Evolutionary conservation across 352 stramenopile genomes (phyloP).

Genomic region (Pythium folliculosum): DNA sequence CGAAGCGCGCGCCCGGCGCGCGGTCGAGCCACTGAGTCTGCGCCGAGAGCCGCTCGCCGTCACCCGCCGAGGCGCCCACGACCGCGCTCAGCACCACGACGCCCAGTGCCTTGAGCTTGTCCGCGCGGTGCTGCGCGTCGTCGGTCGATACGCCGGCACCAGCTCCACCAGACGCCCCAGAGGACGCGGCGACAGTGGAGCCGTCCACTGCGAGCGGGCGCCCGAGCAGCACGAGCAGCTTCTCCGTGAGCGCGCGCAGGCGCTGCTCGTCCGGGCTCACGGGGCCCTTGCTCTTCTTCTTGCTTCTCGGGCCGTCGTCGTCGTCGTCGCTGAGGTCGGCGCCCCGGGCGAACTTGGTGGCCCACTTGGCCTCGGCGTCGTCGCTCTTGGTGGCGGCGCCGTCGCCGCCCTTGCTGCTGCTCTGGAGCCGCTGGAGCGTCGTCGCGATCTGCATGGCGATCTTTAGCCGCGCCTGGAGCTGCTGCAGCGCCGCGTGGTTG

Average conservation of each 20-base stretch:
- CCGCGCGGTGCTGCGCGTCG: slow-evolving; percentile 44
- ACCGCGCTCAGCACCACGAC: slow-evolving; percentile 61
- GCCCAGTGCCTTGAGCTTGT: slow-evolving; percentile 70
- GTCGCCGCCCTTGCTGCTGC: slow-evolving; percentile 1
- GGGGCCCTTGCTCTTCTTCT: slow-evolving; percentile 44
- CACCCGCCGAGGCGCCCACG: slow-evolving; percentile 47
- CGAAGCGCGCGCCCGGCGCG: slow-evolving; percentile 42
- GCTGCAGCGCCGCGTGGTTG: slow-evolving; percentile 31
- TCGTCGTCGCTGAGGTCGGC: slow-evolving; percentile 54
- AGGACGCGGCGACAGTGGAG: background rate
- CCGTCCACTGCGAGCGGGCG: slow-evolving; percentile 17
- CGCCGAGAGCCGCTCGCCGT: slow-evolving; percentile 63
- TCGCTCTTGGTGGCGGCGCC: slow-evolving; percentile 14
- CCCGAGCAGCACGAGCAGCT: slow-evolving; percentile 62
- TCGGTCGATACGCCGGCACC: background rate
- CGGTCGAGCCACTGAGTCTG: slow-evolving; percentile 86
- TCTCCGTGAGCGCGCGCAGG: slow-evolving; percentile 68
- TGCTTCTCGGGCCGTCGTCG: slow-evolving; percentile 29
- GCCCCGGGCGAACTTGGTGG: slow-evolving; percentile 51
- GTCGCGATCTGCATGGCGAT: slow-evolving; percentile 59
- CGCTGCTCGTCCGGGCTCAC: slow-evolving; percentile 68
- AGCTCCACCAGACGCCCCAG: background rate
- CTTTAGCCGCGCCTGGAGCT: slow-evolving; percentile 54
- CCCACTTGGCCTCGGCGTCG: slow-evolving; percentile 60
- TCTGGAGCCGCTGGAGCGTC: slow-evolving; percentile 44